These are phyloP conservation scores for Annona squamosa DNA, from an alignment of 164 flowering plant species.

Conservation along the genomic window DNA sequence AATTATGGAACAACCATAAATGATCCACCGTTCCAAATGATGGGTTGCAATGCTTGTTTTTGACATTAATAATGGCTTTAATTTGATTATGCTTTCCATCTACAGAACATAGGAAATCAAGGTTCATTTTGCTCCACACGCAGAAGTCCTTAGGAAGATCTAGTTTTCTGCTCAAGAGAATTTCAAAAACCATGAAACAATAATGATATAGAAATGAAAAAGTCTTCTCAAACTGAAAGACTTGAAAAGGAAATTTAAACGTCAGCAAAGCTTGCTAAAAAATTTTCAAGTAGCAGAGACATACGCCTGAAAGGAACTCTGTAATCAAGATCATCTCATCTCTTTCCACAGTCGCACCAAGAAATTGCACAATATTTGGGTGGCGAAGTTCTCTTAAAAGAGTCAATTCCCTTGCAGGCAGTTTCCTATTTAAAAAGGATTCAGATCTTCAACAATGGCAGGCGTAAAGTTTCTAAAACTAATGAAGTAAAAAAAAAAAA, in stretches of 20 bases:
- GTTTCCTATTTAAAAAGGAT: constrained; percentile 24
- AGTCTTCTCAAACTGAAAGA: neutral
- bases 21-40: neutral
- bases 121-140: neutral
- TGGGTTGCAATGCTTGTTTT: neutral
- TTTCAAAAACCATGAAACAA: neutral
- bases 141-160: neutral
- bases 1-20: too few relatives aligned
- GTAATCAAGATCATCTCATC: constrained; percentile 53
- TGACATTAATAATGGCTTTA: neutral
- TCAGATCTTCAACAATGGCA: neutral
- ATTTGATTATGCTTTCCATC: neutral
- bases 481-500: neutral
- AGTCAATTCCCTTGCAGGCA: constrained; percentile 42
- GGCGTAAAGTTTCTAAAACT: neutral
- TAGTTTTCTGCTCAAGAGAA: too few relatives aligned
- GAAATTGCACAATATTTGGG: constrained; percentile 64
- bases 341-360: constrained; percentile 46
- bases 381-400: constrained; percentile 46
- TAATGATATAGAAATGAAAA: neutral
- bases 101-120: neutral
- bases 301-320: constrained; percentile 46
- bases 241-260: neutral
- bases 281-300: neutral
- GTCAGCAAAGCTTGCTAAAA: neutral